phyloP scores from a whole-genome alignment of 495 filamentous ascomycete species.

The Terfezia claveryi region DNA sequence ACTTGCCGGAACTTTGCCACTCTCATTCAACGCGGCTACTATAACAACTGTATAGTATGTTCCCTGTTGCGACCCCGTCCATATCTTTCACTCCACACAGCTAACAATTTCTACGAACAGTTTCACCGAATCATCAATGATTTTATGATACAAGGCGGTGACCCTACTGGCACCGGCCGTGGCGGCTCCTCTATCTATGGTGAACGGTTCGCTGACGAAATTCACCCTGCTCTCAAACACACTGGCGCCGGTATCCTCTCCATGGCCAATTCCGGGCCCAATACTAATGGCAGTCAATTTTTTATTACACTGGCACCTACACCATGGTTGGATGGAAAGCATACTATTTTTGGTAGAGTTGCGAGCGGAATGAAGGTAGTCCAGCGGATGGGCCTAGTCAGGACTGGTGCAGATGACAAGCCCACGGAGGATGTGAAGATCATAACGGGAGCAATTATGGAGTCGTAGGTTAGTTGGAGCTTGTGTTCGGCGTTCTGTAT shows the following conservation, averaged over 20 bases:
- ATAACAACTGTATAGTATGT: slow-evolving; percentile 39
- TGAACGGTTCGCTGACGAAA: slow-evolving; percentile 90
- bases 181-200: slow-evolving; percentile 83
- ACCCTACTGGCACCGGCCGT: slow-evolving; percentile 87
- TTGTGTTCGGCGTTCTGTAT: no score
- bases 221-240: slow-evolving; percentile 54
- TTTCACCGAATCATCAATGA: slow-evolving; percentile 91
- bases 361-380: slow-evolving; percentile 66
- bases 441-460: slow-evolving; percentile 24
- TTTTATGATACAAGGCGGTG: slow-evolving; percentile 95
- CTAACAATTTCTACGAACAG: slow-evolving; percentile 1
- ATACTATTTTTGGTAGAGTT: slow-evolving; percentile 91
- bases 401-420: slow-evolving; percentile 58
- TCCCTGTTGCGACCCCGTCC: neutral
- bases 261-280: slow-evolving; percentile 88
- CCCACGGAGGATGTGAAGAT: slow-evolving; percentile 73
- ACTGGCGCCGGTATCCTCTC: slow-evolving; percentile 82
- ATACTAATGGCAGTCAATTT: slow-evolving; percentile 76
- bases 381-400: slow-evolving; percentile 75
- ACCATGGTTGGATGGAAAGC: slow-evolving; percentile 92
- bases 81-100: neutral
- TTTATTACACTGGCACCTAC: slow-evolving; percentile 91
- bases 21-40: slow-evolving; percentile 63
- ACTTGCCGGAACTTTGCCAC: slow-evolving; percentile 79
- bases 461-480: no score